Percentiles rank a stretch among this genome's conserved stretches.
These are phyloP conservation scores for Beauveria australis DNA, from an alignment of 2,329 filamentous ascomycete genomes.

Conservation along the genomic window DNA sequence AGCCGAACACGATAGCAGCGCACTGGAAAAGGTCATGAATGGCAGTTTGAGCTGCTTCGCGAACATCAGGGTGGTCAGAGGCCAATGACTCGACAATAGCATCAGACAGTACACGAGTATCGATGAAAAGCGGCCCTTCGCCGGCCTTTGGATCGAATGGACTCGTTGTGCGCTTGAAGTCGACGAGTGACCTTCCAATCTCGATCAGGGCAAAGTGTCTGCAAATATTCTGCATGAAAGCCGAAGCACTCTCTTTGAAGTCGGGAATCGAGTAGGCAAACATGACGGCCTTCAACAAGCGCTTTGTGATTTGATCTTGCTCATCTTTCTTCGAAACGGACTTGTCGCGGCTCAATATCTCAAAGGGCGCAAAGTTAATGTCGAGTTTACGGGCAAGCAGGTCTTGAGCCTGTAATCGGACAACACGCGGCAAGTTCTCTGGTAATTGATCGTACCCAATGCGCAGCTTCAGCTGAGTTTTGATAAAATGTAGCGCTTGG, in stretches of 20 bases:
- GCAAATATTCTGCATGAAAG: slow-evolving; percentile 72
- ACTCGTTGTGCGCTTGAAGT: slow-evolving; percentile 66
- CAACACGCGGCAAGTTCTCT: slow-evolving; percentile 76
- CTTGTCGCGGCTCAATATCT: slow-evolving; percentile 67
- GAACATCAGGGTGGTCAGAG: slow-evolving; percentile 71
- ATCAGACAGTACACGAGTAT: slow-evolving; percentile 79
- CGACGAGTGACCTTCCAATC: slow-evolving; percentile 74
- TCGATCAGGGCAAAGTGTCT: slow-evolving; percentile 88
- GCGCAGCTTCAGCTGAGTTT: slow-evolving; percentile 80
- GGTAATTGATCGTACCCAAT: slow-evolving; percentile 82
- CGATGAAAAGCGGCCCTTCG: slow-evolving; percentile 79
- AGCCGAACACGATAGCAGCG: slow-evolving; percentile 71
- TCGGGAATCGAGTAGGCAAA: slow-evolving; percentile 76
- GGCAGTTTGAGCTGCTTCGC: slow-evolving; percentile 72
- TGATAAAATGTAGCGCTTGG: slow-evolving; percentile 82
- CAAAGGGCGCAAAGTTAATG: slow-evolving; percentile 61
- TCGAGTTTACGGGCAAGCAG: slow-evolving; percentile 65
- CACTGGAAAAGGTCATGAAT: slow-evolving; percentile 73
- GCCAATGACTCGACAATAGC: slow-evolving; percentile 85
- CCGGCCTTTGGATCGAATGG: slow-evolving; percentile 79
- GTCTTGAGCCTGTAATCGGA: slow-evolving; percentile 86
- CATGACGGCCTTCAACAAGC: slow-evolving; percentile 81
- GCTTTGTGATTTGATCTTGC: slow-evolving; percentile 75
- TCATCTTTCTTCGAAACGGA: slow-evolving; percentile 81
- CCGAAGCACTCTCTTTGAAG: slow-evolving; percentile 65